phyloP scores from a whole-genome alignment of 2,329 filamentous ascomycete species.

The Colletotrichum sp. region DNA sequence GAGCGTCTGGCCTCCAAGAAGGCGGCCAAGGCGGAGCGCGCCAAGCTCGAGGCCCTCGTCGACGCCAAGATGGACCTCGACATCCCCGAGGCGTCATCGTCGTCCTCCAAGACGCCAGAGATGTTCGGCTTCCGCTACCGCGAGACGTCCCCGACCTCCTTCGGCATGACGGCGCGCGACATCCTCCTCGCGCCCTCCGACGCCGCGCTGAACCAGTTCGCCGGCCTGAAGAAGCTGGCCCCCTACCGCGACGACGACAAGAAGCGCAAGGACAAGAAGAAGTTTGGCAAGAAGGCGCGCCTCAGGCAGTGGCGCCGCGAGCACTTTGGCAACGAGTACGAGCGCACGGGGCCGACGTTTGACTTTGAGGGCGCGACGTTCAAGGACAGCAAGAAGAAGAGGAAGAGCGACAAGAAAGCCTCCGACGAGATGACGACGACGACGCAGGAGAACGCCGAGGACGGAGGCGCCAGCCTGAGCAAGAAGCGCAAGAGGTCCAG shows the following conservation, averaged over 20 bases:
- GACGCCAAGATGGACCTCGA: slow-evolving; percentile 82
- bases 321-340: slow-evolving; percentile 64
- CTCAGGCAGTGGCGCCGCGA: slow-evolving; percentile 83
- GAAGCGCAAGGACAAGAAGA: slow-evolving; percentile 88
- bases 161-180: slow-evolving; percentile 87
- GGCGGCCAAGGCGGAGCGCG: slow-evolving; percentile 78
- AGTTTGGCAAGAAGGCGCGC: slow-evolving; percentile 89
- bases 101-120: slow-evolving; percentile 44
- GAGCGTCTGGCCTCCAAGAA: slow-evolving; percentile 66
- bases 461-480: slow-evolving; percentile 33
- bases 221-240: slow-evolving; percentile 93
- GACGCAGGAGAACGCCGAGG: slow-evolving; percentile 29
- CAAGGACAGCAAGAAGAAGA: slow-evolving; percentile 25
- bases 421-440: slow-evolving; percentile 15
- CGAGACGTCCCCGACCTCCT: slow-evolving; percentile 88
- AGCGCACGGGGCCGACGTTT: slow-evolving; percentile 61
- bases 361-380: slow-evolving; percentile 51
- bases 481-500: slow-evolving; percentile 61
- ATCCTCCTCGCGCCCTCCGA: slow-evolving; percentile 90
- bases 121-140: slow-evolving; percentile 79
- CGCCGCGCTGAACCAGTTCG: slow-evolving; percentile 84
- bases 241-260: slow-evolving; percentile 87
- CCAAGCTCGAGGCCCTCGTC: slow-evolving; percentile 84
- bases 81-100: slow-evolving; percentile 52
- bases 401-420: slow-evolving; percentile 6